Evolutionary conservation across 2,329 filamentous ascomycete genomes (phyloP).

Genomic region (Emericellopsis cladophorae): DNA sequence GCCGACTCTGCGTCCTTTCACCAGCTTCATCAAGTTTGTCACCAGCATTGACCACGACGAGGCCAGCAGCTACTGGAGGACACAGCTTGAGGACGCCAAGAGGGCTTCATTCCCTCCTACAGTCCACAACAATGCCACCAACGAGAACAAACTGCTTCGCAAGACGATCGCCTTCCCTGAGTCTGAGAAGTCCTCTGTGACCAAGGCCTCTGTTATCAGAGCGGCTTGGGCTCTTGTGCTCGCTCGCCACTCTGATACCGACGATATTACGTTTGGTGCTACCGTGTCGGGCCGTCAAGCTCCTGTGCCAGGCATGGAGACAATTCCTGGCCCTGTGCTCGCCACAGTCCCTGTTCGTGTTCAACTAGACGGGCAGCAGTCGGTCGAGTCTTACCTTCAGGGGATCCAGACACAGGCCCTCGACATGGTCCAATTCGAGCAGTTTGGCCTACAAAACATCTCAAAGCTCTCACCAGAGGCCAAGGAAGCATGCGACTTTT

Average conservation of each 20-base stretch:
- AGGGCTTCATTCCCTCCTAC: not conserved
- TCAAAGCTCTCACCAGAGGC: conserved; percentile 2
- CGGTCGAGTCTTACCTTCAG: not conserved
- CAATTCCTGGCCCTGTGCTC: conserved; percentile 15
- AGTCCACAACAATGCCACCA: not conserved
- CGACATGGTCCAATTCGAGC: not conserved
- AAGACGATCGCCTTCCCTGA: not conserved
- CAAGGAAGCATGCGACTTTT: conserved; percentile 1
- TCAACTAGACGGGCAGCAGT: too few species aligned
- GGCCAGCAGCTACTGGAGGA: not conserved
- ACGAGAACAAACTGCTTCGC: not conserved
- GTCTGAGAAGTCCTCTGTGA: conserved; percentile 1
- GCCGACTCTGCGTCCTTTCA: conserved; percentile 2
- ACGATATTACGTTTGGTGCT: conserved; percentile 12
- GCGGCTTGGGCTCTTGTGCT: conserved; percentile 14
- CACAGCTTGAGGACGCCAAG: conserved; percentile 1
- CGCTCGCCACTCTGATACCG: conserved; percentile 5
- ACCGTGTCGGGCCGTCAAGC: conserved; percentile 15
- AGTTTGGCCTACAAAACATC: conserved; percentile 3
- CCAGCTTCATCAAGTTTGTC: conserved; percentile 4
- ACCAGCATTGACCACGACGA: not conserved
- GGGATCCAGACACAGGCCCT: not conserved
- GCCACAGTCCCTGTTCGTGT: conserved; percentile 14
- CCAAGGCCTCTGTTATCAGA: conserved; percentile 9
- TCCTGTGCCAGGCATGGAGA: conserved; percentile 11